phyloP scores from a whole-genome alignment of 1,139 yeast genomes.

The Scheffersomyces segobiensis region DNA sequence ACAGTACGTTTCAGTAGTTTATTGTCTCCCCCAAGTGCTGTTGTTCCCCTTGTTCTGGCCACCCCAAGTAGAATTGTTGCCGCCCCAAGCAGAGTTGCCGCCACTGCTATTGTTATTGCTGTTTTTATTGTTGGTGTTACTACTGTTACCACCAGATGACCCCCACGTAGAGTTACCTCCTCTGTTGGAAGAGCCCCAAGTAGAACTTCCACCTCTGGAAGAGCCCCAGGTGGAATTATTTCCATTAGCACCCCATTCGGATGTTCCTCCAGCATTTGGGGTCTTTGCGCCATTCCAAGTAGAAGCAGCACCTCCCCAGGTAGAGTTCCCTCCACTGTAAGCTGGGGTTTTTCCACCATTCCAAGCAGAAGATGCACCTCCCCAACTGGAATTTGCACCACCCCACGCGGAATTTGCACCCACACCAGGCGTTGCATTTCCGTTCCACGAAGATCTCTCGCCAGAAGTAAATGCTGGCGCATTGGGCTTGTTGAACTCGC shows the following conservation, averaged over 20 bases:
- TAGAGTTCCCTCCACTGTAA: conserved; percentile 16
- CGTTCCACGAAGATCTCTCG: conserved; percentile 40
- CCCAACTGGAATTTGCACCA: conserved; percentile 49
- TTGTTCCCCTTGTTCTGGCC: conserved; percentile 2
- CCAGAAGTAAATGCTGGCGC: conserved; percentile 48
- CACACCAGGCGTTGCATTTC: conserved; percentile 54
- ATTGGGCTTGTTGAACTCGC: conserved; percentile 28
- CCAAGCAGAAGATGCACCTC: conserved; percentile 51
- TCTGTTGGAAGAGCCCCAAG: conserved; percentile 19
- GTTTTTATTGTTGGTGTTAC: conserved; percentile 11
- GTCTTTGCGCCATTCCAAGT: conserved; percentile 20
- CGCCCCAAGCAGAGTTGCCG: conserved; percentile 26
- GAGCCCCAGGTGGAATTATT: conserved; percentile 43
- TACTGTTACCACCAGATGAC: conserved; percentile 8
- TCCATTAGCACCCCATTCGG: conserved; percentile 23
- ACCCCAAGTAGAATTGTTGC: conserved; percentile 29
- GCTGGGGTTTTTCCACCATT: conserved; percentile 41
- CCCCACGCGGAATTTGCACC: conserved; percentile 28
- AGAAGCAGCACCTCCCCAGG: conserved; percentile 39
- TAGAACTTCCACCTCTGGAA: conserved; percentile 19
- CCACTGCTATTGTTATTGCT: conserved; percentile 7
- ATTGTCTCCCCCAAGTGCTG: conserved; percentile 12
- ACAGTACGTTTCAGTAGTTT: neutral
- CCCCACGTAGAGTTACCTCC: conserved; percentile 31
- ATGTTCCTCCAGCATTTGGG: conserved; percentile 12